phyloP scores from a whole-genome alignment of 1,139 yeast genomes.

The Saccharomyces hybrid region DNA sequence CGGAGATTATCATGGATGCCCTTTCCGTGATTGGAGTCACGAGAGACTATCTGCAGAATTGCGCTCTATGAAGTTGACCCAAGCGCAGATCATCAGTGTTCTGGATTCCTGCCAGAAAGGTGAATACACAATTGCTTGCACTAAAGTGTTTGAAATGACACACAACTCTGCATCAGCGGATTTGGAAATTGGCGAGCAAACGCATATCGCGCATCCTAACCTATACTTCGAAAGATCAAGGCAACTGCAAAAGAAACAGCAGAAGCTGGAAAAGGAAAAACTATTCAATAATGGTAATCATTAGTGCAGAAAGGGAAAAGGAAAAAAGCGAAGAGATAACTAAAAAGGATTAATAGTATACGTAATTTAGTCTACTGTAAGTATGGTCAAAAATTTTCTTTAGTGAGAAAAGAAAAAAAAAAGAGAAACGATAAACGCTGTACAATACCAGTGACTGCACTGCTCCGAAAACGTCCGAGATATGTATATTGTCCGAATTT shows the following conservation, averaged over 20 bases:
- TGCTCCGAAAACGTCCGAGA: not conserved
- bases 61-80: conserved; percentile 60
- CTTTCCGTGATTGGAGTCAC: conserved; percentile 65
- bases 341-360: not conserved
- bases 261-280: conserved; percentile 21
- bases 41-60: conserved; percentile 54
- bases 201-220: conserved; percentile 76
- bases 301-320: not conserved
- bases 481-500: not conserved
- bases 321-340: not conserved
- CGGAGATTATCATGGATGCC: conserved; percentile 85
- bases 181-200: conserved; percentile 40
- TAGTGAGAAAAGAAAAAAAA: not conserved
- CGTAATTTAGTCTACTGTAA: not conserved
- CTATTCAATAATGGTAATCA: not conserved
- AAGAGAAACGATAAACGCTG: conserved; percentile 2
- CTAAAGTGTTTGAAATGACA: conserved; percentile 78
- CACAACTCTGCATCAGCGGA: conserved; percentile 31
- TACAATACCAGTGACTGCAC: not conserved
- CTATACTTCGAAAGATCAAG: conserved; percentile 74
- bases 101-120: conserved; percentile 56
- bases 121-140: conserved; percentile 80
- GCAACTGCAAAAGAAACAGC: conserved; percentile 14
- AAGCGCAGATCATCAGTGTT: conserved; percentile 52
- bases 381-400: not conserved